Percentiles rank a stretch among this genome's conserved stretches.
Evolutionary conservation across 164 flowering plant genomes (phyloP).

Genomic region (Magnolia officinalis): DNA sequence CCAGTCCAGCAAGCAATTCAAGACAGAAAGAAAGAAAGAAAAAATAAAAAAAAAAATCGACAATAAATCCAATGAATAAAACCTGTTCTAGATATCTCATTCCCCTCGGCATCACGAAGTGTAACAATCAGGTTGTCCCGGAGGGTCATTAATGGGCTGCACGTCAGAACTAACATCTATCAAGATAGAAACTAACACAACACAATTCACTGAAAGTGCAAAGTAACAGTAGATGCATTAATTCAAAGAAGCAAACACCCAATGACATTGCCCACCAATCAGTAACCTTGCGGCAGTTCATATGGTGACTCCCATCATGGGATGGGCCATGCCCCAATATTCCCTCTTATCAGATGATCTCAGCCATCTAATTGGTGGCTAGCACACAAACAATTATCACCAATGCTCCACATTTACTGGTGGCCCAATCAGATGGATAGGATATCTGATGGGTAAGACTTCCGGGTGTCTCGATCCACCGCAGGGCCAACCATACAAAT

Average conservation of each 20-base stretch:
- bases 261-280: neutral
- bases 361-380: neutral
- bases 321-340: neutral
- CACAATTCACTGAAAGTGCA: neutral
- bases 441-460: neutral
- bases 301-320: no score
- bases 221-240: neutral
- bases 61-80: neutral
- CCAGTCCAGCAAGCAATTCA: conserved; percentile 7
- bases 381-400: neutral
- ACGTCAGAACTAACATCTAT: neutral
- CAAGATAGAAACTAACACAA: neutral
- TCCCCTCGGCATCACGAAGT: conserved; percentile 57
- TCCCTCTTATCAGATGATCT: neutral
- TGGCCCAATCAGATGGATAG: neutral
- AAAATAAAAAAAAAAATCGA: neutral
- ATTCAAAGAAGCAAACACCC: neutral
- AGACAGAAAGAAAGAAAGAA: neutral
- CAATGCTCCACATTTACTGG: neutral
- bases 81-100: conserved; percentile 66
- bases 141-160: conserved; percentile 63
- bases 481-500: neutral
- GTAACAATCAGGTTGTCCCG: conserved; percentile 58
- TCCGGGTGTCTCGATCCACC: neutral
- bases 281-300: neutral